A percentile compares a stretch with the other conserved stretches of the same genome.
These are phyloP conservation scores for Aspergillus indologenus DNA, from an alignment of 495 filamentous ascomycete species.

Conservation along the genomic window DNA sequence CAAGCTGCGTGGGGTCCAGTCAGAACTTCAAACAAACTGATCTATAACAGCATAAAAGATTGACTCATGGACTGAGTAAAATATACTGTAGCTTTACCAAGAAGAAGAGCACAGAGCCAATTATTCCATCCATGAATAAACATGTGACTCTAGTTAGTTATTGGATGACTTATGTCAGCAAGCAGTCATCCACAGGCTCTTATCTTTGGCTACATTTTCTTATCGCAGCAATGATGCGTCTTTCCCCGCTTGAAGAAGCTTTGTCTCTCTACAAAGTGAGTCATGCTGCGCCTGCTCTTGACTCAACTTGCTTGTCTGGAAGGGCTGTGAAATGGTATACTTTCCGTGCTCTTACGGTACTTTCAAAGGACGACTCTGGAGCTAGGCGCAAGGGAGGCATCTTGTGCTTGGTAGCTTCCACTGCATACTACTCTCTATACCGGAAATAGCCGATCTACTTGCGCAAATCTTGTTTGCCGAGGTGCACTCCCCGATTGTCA, in stretches of 20 bases:
- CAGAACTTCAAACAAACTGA: neutral
- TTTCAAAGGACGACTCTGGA: too few relatives aligned
- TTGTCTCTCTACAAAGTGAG: neutral
- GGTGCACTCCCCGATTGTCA: neutral
- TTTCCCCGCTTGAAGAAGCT: neutral
- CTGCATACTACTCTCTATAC: too few relatives aligned
- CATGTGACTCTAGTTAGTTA: neutral
- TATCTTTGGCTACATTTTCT: neutral
- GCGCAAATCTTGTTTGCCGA: neutral
- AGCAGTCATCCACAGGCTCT: neutral
- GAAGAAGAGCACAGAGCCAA: neutral
- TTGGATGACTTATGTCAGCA: neutral
- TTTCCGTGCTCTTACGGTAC: neutral
- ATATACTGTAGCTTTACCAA: neutral
- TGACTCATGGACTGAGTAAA: neutral
- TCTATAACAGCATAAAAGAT: too few relatives aligned
- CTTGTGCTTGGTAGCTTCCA: neutral
- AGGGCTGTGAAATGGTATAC: neutral
- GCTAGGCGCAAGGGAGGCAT: too few relatives aligned
- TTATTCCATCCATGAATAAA: neutral
- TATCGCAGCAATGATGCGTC: neutral
- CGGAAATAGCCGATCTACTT: neutral
- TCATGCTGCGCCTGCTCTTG: neutral
- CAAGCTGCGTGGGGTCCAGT: neutral
- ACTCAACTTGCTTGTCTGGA: neutral